Base-by-base conservation (phyloP, 2,329 filamentous ascomycete species). In the Botrytis sinoallii region DNA sequence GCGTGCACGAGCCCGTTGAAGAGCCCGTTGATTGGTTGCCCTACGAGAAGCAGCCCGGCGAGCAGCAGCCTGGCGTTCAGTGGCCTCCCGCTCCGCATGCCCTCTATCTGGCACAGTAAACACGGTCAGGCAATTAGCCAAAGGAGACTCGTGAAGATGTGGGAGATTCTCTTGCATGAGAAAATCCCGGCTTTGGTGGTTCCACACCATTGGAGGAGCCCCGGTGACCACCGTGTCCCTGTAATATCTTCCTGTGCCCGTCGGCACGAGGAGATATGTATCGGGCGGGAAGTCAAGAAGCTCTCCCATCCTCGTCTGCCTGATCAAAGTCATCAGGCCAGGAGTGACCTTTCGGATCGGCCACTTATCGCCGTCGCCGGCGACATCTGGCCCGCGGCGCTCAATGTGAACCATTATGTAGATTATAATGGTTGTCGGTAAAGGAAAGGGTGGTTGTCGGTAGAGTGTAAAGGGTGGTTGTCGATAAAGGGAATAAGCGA, bases 281-380 rank as follows among this genome's bases (percentile, higher is more conserved):
- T 1, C 52, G n/a, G 25, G 25, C 0, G n/a, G 52, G n/a, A 55
- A 55, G 2, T 29, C 3, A n/a, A 55, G 12, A 16, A 18, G 0
- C 5, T 16, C 25, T 2, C 52, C 52, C 25, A 18, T 16, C 6
- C 4, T 10, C 10, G 10, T 14, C 48, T 25, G 1, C 22, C 9
- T 22, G 3, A 25, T 1, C 3, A 0, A 0, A 48, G 22, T 5
- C 22, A 5, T 4, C 10, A 25, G 1, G 9, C 48, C 48, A 6
- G 48, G 10, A 52, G 10, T 10, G 48, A 25, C 1, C 10, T 4
- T 10, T 52, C 0, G 12, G 25, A 7, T 0, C 25, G 48, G 48
- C 10, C 25, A 55, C 25, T 14, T 0, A 16, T 55, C 16, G 5
- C 2, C 25, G 4, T 12, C 2, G n/a, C 25, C 25, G 48, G 3